Base-by-base conservation (phyloP, 352 stramenopile genomes). In the Blastocystis sp. region DNA sequence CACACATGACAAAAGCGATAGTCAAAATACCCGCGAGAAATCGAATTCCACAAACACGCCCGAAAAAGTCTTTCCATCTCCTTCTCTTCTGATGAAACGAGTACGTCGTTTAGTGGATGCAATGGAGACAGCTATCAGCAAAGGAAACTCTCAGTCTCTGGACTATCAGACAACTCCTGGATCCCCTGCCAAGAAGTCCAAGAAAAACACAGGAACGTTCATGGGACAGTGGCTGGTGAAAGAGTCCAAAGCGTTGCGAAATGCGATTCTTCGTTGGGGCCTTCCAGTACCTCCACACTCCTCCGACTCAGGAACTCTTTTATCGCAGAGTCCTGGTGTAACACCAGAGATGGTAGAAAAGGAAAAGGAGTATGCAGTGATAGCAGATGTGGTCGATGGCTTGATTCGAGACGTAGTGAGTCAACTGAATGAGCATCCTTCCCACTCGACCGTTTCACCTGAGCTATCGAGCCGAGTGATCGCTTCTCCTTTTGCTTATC, bases 191-290 rank as follows among this genome's bases (percentile, higher is more conserved):
- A 62, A 76, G 30, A 75, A n/a, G 8, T 24, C 41, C 41, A 76
- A 62, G 26, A 76, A 62, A n/a, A 47, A 16, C 8, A n/a, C 41
- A 7, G 13, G 8, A 16, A 24, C 56, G 9, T 76, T 76, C 64
- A 16, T 16, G 11, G 70, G 56, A 5, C 13, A 30, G 9, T 82
- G 70, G 70, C 16, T 37, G 16, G 34, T 73, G 20, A 73, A 65
- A 73, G 70, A 82, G 47, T 18, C 56, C 56, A 82, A 82, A 37
- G 56, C 50, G 34, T n/a, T 82, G 26, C 70, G 70, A 20, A 82
- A 73, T 24, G 50, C 70, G 11, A 82, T 82, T 62, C 34, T 82
- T 7, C 50, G 70, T 30, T 82, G 70, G 70, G 70, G 70, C 26
- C 39, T 82, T 20, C 70, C 70, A n/a, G 9, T 82, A 18, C 70